A percentile compares a stretch with the other conserved stretches of the same genome.
Conservation (phyloP, 257 asterid genomes). For the Scutellaria galericulata region DNA sequence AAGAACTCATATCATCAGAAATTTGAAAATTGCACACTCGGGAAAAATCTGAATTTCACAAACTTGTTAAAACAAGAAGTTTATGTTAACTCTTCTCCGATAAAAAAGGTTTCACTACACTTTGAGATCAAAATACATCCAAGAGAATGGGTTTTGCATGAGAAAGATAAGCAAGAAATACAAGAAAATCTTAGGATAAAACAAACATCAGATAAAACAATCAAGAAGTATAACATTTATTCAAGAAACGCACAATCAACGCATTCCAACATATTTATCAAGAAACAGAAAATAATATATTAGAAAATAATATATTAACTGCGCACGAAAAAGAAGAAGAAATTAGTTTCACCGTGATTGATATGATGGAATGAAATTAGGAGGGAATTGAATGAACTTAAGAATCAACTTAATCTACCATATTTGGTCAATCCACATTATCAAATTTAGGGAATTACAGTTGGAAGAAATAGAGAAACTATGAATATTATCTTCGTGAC, state of each 20-base stretch:
- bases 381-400: too few relatives aligned
- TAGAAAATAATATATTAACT: not conserved
- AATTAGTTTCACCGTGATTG: not conserved
- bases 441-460: too few relatives aligned
- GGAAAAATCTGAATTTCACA: not conserved
- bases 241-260: not conserved
- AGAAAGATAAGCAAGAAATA: not conserved
- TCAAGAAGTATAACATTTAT: not conserved
- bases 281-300: not conserved
- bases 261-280: not conserved
- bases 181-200: not conserved
- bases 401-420: too few relatives aligned
- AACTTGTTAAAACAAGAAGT: not conserved
- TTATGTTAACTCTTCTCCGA: not conserved
- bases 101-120: not conserved
- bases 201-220: constrained; percentile 5
- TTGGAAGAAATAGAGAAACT: too few relatives aligned
- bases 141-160: not conserved
- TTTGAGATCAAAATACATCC: too few relatives aligned
- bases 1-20: constrained; percentile 2
- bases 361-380: too few relatives aligned
- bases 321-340: constrained; percentile 38
- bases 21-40: constrained; percentile 10
- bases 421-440: too few relatives aligned
- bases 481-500: too few relatives aligned